These are phyloP conservation scores for Trametes cubensis DNA, from an alignment of 768 basidiomycete genomes.

Conservation along the genomic window DNA sequence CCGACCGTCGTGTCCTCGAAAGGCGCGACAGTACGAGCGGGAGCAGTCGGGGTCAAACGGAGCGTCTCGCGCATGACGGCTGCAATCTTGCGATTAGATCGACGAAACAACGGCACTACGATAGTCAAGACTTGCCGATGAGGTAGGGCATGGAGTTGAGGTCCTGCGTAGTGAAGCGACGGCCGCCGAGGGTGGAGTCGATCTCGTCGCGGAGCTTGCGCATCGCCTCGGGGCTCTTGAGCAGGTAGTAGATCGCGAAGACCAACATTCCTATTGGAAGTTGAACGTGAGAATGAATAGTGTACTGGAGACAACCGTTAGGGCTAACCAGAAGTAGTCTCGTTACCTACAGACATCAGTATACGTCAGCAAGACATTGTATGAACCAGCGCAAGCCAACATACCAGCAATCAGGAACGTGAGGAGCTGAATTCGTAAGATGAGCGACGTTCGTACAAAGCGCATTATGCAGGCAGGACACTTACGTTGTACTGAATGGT, in stretches of 20 bases:
- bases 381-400: too few relatives aligned
- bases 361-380: too few relatives aligned
- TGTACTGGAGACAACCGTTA: background rate
- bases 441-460: background rate
- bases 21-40: constrained; percentile 38
- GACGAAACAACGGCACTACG: background rate
- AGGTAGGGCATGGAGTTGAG: constrained; percentile 47
- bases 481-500: constrained; percentile 46
- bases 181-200: constrained; percentile 47
- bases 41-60: constrained; percentile 43
- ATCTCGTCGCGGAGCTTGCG: constrained; percentile 50
- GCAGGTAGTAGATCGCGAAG: constrained; percentile 47
- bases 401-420: constrained; percentile 54
- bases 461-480: background rate
- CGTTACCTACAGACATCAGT: constrained; percentile 33
- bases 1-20: constrained; percentile 41
- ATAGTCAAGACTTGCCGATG: constrained; percentile 34
- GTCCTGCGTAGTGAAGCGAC: constrained; percentile 41
- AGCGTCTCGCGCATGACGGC: constrained; percentile 44
- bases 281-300: background rate
- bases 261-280: constrained; percentile 38
- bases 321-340: constrained; percentile 39
- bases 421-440: constrained; percentile 36
- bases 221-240: constrained; percentile 46
- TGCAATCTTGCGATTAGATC: constrained; percentile 10